phyloP scores from a whole-genome alignment of 2,329 filamentous ascomycete genomes.

The Cladosporium sp. region DNA sequence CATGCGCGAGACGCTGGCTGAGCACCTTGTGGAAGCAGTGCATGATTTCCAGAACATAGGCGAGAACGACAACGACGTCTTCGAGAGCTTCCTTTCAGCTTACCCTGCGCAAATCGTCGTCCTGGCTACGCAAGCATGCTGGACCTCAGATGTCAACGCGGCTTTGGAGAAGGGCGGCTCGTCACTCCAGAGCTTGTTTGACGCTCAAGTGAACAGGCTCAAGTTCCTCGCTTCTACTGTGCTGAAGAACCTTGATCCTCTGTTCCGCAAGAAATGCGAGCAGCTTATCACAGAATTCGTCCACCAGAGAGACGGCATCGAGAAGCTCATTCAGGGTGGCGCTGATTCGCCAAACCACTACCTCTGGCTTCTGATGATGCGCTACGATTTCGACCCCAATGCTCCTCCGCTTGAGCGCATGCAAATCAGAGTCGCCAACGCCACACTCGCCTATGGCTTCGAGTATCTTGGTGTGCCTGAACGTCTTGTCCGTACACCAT shows the following conservation, averaged over 20 bases:
- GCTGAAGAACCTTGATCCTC: constrained; percentile 78
- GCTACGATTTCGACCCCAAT: constrained; percentile 80
- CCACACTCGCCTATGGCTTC: constrained; percentile 90
- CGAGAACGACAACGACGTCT: constrained; percentile 63
- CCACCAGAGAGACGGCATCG: constrained; percentile 90
- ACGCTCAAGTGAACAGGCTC: constrained; percentile 79
- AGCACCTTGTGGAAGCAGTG: constrained; percentile 81
- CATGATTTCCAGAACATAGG: constrained; percentile 70
- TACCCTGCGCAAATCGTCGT: constrained; percentile 96
- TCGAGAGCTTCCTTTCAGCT: constrained; percentile 74
- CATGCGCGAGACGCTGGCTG: constrained; percentile 92
- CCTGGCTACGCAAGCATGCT: constrained; percentile 86
- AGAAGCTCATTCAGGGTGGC: constrained; percentile 72
- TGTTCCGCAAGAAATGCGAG: constrained; percentile 93
- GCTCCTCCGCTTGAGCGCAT: constrained; percentile 80
- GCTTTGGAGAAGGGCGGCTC: constrained; percentile 68
- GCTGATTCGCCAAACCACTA: constrained; percentile 76
- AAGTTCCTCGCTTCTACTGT: constrained; percentile 84
- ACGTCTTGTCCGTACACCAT: constrained; percentile 88
- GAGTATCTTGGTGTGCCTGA: constrained; percentile 97
- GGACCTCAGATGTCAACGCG: constrained; percentile 82
- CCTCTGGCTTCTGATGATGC: constrained; percentile 94
- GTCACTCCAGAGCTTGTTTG: constrained; percentile 66
- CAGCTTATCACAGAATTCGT: constrained; percentile 98
- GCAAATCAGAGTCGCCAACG: constrained; percentile 94